Evolutionary conservation across 1,284 basidiomycete genomes (phyloP), one percentile per base, ranked within the genome.

Genomic region (Ceratobasidium sp.): DNA sequence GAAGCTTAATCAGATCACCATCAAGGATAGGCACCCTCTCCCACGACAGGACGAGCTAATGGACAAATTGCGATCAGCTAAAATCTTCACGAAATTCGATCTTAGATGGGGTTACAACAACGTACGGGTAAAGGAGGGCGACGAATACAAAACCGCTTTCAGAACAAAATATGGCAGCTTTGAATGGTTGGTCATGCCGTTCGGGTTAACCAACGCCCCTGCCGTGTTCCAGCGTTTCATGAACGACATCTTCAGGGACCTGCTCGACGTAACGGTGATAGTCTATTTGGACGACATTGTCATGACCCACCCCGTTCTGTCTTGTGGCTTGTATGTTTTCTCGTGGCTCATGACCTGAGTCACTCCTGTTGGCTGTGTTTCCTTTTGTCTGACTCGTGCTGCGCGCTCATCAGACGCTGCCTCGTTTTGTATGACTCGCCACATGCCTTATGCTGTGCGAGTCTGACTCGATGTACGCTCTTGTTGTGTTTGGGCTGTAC

Each of bases 201-300:
- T 73, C 54, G 58, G 73, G 0, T 32, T 59, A 0, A 52, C 9
- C 7, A 73, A 73, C 30, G 64, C 64, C 1, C 73, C 63, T 0
- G 43, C 72, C 23, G 30, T 21, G 0, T 73, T 73, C 41, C 72
- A 73, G 35, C 26, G 21, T 11, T 73, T 73, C 21, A 73, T 67
- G 62, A 70, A 73, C 57, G 28, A 67, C 26, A 52, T 76, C 16
- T 63, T 73, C 18, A 18, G 32, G 4, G 46, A 75, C 47, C 59
- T 75, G 9, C 30, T 73, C 7, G 59, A 67, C 11, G 11, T 64
- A 18, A 18, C 2, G 4, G 72, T 75, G 2, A 30, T 73, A 6
- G 52, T 73, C 13, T 73, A 75, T 26, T 35, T 75, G 1, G 74
- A 75, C 35, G 44, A 75, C 41, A 75, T 73, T 11, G n/a, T n/a